phyloP scores from a whole-genome alignment of 192 early-diverging fungal genomes.

The Coemansia sp. region DNA sequence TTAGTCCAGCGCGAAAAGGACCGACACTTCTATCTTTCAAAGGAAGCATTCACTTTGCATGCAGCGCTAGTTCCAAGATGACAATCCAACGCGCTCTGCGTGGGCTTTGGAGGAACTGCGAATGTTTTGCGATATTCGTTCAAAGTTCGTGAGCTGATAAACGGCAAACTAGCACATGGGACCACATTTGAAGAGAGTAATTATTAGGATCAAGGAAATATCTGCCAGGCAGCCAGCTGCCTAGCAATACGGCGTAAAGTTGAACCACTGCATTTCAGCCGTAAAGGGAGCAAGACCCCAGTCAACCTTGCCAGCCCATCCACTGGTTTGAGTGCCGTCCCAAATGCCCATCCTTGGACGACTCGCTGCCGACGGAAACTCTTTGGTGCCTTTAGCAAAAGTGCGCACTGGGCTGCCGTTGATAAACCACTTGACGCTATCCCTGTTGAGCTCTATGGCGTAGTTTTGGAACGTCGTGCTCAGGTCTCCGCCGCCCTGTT shows the following conservation, averaged over 20 bases:
- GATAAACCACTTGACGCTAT: constrained; percentile 63
- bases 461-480: constrained; percentile 60
- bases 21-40: too few relatives aligned
- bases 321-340: constrained; percentile 50
- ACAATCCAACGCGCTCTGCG: too few relatives aligned
- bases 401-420: constrained; percentile 31
- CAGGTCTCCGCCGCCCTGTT: constrained; percentile 48
- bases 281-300: constrained; percentile 36
- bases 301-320: constrained; percentile 53
- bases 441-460: constrained; percentile 60
- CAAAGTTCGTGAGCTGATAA: too few relatives aligned
- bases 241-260: constrained; percentile 38
- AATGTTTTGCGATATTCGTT: too few relatives aligned
- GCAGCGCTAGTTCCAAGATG: too few relatives aligned
- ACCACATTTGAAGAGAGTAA: constrained; percentile 12
- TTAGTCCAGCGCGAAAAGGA: too few relatives aligned
- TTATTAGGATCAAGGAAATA: too few relatives aligned
- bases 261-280: constrained; percentile 40
- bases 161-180: too few relatives aligned
- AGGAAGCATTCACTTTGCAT: too few relatives aligned
- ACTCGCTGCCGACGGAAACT: constrained; percentile 33
- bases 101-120: too few relatives aligned
- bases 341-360: constrained; percentile 51
- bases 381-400: constrained; percentile 46
- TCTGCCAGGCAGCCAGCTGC: too few relatives aligned